Conservation (phyloP, 306 rosid species). For the barrel medic (Medicago truncatula) region MtrunA17r5.0-ANR NC_053045.1:48860501-48861000, state of each 20-base stretch:
- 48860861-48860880: neutral
- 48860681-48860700: constrained; percentile 20
- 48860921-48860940: constrained; percentile 94
- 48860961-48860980: constrained; percentile 95
- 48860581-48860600: too few relatives aligned
- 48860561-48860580: too few relatives aligned
- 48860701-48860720: constrained; percentile 28
- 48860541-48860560: too few relatives aligned
- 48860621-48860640: constrained; percentile 31
- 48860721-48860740: constrained; percentile 5
- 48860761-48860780: constrained; percentile 34
- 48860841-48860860: neutral
- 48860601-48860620: neutral
- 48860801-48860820: constrained; percentile 25
- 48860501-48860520: too few relatives aligned
- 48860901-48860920: constrained; percentile 88
- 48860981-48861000: constrained; percentile 97
- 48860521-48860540: too few relatives aligned
- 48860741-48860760: constrained; percentile 18
- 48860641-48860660: constrained; percentile 1
- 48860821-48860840: constrained; percentile 32
- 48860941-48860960: constrained; percentile 91
- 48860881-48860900: constrained; percentile 87
- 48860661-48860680: constrained; percentile 15
- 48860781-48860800: constrained; percentile 14